These are phyloP conservation scores for Mycena pura DNA, from an alignment of 768 basidiomycete genomes.

Conservation along the genomic window DNA sequence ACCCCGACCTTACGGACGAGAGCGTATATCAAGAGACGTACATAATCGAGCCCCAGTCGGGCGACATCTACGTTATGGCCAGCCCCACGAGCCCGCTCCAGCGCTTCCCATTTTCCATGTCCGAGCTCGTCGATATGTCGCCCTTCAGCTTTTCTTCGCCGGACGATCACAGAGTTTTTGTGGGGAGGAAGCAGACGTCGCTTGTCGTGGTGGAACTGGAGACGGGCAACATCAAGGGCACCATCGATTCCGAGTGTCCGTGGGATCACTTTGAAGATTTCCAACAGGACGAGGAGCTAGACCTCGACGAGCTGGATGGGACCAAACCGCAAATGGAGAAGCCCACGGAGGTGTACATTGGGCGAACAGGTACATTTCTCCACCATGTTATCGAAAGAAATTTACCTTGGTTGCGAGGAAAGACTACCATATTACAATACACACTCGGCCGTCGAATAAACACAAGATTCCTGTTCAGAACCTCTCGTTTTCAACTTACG, in stretches of 20 bases:
- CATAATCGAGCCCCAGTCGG: conserved; percentile 94
- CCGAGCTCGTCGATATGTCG: conserved; percentile 91
- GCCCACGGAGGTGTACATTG: conserved; percentile 57
- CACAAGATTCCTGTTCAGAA: conserved; percentile 67
- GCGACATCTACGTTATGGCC: conserved; percentile 88
- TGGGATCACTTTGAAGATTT: conserved; percentile 74
- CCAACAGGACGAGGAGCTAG: conserved; percentile 50
- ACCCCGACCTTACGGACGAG: conserved; percentile 64
- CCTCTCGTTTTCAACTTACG: conserved; percentile 89
- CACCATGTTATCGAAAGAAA: not conserved
- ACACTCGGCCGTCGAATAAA: conserved; percentile 54
- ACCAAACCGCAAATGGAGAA: conserved; percentile 43
- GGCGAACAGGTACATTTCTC: conserved; percentile 51
- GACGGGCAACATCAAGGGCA: conserved; percentile 80
- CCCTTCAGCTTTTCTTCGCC: conserved; percentile 76
- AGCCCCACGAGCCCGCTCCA: conserved; percentile 74
- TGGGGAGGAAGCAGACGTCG: conserved; percentile 91
- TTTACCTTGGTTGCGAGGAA: conserved; percentile 18
- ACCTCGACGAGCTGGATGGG: conserved; percentile 68
- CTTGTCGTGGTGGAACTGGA: conserved; percentile 76
- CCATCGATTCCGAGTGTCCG: conserved; percentile 77
- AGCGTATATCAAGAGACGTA: conserved; percentile 75
- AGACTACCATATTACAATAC: conserved; percentile 93
- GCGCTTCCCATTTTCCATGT: conserved; percentile 90
- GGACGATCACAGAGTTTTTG: conserved; percentile 76